Conservation (phyloP, 768 basidiomycete genomes). For the Auricularia cornea region DNA sequence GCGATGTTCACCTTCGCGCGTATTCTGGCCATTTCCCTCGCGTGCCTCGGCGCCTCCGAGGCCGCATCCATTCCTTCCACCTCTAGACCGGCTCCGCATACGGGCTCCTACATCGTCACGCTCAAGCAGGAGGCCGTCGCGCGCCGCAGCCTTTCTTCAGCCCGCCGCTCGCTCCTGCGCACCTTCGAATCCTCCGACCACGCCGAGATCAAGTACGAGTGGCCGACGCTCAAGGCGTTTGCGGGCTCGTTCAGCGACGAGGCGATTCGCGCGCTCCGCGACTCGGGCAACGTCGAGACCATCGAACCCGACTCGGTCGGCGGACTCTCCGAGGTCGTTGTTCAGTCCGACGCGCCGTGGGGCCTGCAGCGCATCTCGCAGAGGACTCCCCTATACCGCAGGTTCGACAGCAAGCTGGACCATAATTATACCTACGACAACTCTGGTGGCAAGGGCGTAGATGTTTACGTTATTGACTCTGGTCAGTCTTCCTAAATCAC, state of each 20-base stretch:
- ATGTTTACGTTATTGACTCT: constrained; percentile 5
- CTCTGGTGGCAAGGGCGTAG: background rate
- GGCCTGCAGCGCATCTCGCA: constrained; percentile 1
- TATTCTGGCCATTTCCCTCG: too few relatives aligned
- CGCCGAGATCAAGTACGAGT: too few relatives aligned
- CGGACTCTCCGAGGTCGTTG: constrained; percentile 22
- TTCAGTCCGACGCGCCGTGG: constrained; percentile 8
- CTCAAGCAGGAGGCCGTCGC: too few relatives aligned
- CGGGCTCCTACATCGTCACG: too few relatives aligned
- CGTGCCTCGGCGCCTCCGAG: too few relatives aligned
- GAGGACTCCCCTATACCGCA: background rate
- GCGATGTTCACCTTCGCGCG: too few relatives aligned
- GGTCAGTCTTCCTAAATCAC: background rate
- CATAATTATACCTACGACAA: constrained; percentile 18
- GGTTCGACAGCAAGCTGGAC: constrained; percentile 9
- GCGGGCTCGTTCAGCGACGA: constrained; percentile 8
- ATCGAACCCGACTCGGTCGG: constrained; percentile 26
- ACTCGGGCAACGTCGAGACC: constrained; percentile 18
- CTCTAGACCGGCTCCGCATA: too few relatives aligned
- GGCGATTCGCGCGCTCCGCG: constrained; percentile 18
- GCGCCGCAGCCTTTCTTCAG: too few relatives aligned
- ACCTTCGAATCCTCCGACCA: too few relatives aligned
- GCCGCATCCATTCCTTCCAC: too few relatives aligned
- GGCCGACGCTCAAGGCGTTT: too few relatives aligned
- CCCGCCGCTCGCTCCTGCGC: too few relatives aligned